Percentiles rank a stretch among this genome's conserved stretches.
Evolutionary conservation across 2,329 filamentous ascomycete genomes (phyloP).

Genomic region (Thielaviopsis punctulata): DNA sequence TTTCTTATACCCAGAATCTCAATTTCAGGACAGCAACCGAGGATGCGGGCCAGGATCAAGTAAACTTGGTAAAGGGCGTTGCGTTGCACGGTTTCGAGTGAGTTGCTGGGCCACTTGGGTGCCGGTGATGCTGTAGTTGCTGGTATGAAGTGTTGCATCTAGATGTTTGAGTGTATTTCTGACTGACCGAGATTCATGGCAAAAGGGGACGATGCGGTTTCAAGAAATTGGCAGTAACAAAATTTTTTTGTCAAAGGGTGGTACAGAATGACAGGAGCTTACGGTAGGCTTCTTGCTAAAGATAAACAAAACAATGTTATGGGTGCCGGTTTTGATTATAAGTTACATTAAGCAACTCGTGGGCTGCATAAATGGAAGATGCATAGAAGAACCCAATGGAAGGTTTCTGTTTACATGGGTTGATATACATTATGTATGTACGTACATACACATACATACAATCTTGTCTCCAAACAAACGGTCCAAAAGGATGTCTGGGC

Average conservation of each 20-base stretch:
- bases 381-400: neutral
- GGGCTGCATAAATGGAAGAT: neutral
- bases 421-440: neutral
- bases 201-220: neutral
- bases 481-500: too few relatives aligned
- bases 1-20: neutral
- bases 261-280: too few relatives aligned
- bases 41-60: neutral
- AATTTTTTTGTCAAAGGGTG: too few relatives aligned
- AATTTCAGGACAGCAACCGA: neutral
- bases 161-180: neutral
- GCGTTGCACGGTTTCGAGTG: neutral
- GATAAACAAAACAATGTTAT: too few relatives aligned
- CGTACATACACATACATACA: too few relatives aligned
- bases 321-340: too few relatives aligned
- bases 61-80: neutral
- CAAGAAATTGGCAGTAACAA: neutral
- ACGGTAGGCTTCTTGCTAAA: too few relatives aligned
- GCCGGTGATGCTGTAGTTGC: neutral
- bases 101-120: neutral
- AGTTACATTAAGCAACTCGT: too few relatives aligned
- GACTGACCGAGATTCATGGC: neutral
- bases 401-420: neutral
- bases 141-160: neutral
- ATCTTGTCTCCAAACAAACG: too few relatives aligned